phyloP scores from a whole-genome alignment of 371 early-diverging fungal genomes.

The Actinomortierella wolfii region DNA sequence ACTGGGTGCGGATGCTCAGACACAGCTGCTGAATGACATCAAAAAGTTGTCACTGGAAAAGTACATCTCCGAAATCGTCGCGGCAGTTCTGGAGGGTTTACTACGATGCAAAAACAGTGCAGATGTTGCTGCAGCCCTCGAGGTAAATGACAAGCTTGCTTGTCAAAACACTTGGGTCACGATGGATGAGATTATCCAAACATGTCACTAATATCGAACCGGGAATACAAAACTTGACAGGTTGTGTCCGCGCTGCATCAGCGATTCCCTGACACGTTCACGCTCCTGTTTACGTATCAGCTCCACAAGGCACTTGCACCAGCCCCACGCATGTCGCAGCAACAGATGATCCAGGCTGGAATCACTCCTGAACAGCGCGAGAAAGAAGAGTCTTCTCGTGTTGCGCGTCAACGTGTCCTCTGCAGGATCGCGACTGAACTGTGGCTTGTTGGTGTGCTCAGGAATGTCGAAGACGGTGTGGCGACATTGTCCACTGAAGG shows the following conservation, averaged over 20 bases:
- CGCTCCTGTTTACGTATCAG: slow-evolving; percentile 63
- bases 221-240: slow-evolving; percentile 26
- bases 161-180: neutral
- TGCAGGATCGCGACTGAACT: slow-evolving; percentile 83
- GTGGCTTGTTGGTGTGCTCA: slow-evolving; percentile 81
- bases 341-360: slow-evolving; percentile 47
- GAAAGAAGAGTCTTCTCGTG: slow-evolving; percentile 79
- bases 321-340: slow-evolving; percentile 32
- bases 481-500: slow-evolving; percentile 54
- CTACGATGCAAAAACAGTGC: slow-evolving; percentile 67
- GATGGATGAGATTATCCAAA: neutral
- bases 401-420: slow-evolving; percentile 69
- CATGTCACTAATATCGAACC: neutral
- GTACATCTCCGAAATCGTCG: slow-evolving; percentile 91
- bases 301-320: slow-evolving; percentile 60
- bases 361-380: slow-evolving; percentile 81
- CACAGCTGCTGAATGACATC: slow-evolving; percentile 82
- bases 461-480: slow-evolving; percentile 71
- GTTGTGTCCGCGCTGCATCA: slow-evolving; percentile 89
- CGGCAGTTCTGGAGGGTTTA: slow-evolving; percentile 81
- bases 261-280: slow-evolving; percentile 85
- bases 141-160: slow-evolving; percentile 50
- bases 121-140: slow-evolving; percentile 85
- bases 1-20: slow-evolving; percentile 74
- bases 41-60: slow-evolving; percentile 91